Base-by-base conservation (phyloP, 1,284 basidiomycete species). In the Agroathelia rolfsii region DNA sequence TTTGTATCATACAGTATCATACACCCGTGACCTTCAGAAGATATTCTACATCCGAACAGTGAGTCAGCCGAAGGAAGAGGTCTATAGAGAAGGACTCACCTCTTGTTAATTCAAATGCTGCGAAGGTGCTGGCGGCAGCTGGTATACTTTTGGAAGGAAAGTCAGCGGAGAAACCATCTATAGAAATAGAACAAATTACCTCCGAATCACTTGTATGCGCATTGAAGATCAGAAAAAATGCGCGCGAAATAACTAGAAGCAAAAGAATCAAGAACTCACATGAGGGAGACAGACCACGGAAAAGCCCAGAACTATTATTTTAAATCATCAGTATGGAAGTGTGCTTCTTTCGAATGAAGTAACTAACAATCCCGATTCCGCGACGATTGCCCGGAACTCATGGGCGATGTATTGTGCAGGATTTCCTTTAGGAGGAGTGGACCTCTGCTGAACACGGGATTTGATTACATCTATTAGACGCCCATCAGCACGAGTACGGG, bases 71-170 rank as follows among this genome's bases (percentile, higher is more conserved):
- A n/a, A n/a, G n/a, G n/a, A n/a, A n/a, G n/a, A n/a, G n/a, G n/a
- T n/a, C n/a, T n/a, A 15, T 21, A 19, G 18, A 19, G 27, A 33
- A 12, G 18, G 8, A 46, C 53, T 37, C 34, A 76, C 82, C 85
- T 62, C 85, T 65, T 1, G 81, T 85, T 18, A 92, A 47, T 53
- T 96, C 90, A 53, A 84, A 96, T 0, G 83, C 85, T n/a, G 87
- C 79, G 48, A 96, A 95, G 0, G 90, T 95, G 39, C 81, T 79
- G 16, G 77, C 90, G 5, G 88, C 92, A 2, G 92, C 87, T 4
- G 92, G 90, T 43, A 92, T 85, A 51, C 86, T 83, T 36, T 7
- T n/a, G 24, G 12, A n/a, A 8, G 10, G 25, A 16, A 29, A 26
- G 8, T 26, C 27, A 14, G 5, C 8, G 17, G 17, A 28, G n/a